These are phyloP conservation scores for Pholiota conissans DNA, from an alignment of 768 basidiomycete species.

Conservation along the genomic window DNA sequence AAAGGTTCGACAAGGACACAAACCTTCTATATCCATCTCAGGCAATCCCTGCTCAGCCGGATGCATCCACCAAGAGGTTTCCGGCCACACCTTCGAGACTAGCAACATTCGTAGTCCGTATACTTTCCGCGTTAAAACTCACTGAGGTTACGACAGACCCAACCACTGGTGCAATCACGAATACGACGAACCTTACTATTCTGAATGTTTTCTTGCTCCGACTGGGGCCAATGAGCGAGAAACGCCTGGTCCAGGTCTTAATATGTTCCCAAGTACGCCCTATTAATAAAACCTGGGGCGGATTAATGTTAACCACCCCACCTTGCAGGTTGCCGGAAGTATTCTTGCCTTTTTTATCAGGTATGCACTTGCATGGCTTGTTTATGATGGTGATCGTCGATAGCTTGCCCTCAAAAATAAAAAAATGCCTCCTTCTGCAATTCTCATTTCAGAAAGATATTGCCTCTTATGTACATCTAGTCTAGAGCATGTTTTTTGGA, in stretches of 20 bases:
- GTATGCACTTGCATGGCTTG: constrained; percentile 85
- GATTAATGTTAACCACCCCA: neutral
- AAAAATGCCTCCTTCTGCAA: neutral
- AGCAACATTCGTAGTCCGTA: constrained; percentile 53
- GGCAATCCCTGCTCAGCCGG: constrained; percentile 17
- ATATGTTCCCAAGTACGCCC: constrained; percentile 68
- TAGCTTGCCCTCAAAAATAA: constrained; percentile 2
- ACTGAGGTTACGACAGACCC: constrained; percentile 61
- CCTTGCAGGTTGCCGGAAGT: constrained; percentile 67
- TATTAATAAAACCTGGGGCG: constrained; percentile 12
- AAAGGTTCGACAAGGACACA: constrained; percentile 73
- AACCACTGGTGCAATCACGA: constrained; percentile 56
- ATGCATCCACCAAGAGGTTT: constrained; percentile 47
- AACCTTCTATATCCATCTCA: constrained; percentile 76
- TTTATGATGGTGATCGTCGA: constrained; percentile 92
- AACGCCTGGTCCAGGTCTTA: constrained; percentile 68
- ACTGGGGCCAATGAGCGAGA: constrained; percentile 85
- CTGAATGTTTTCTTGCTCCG: constrained; percentile 82
- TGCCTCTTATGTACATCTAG: neutral
- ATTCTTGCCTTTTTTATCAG: constrained; percentile 80
- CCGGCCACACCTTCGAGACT: constrained; percentile 54
- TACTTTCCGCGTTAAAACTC: constrained; percentile 64
- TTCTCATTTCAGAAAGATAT: neutral
- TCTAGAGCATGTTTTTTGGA: neutral
- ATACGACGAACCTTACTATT: constrained; percentile 88